phyloP scores from a whole-genome alignment of 2,329 filamentous ascomycete species.

The Clarireedia monteithiana region DNA sequence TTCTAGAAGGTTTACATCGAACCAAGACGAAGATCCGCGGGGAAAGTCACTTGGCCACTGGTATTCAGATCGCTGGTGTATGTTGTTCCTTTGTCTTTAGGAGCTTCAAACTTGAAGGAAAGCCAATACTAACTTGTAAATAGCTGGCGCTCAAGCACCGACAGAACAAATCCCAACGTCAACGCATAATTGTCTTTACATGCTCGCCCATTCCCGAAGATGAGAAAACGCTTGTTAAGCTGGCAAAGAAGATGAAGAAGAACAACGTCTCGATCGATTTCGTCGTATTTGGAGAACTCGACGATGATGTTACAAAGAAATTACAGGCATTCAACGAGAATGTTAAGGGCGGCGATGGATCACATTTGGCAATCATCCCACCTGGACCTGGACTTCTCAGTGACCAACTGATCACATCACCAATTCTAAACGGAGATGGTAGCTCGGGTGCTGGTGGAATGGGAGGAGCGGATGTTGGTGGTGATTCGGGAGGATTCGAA shows the following conservation, averaged over 20 bases:
- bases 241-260: conserved; percentile 99
- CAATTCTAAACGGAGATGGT: conserved; percentile 80
- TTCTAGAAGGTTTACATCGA: conserved; percentile 83
- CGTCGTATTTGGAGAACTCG: conserved; percentile 87
- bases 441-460: conserved; percentile 49
- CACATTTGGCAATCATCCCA: conserved; percentile 81
- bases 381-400: conserved; percentile 88
- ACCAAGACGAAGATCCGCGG: conserved; percentile 89
- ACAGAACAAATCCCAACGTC: conserved; percentile 93
- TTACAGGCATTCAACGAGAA: conserved; percentile 88
- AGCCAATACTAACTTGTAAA: conserved; percentile 16
- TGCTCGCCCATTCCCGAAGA: conserved; percentile 89
- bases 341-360: conserved; percentile 86
- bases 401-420: conserved; percentile 81
- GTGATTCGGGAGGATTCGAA: conserved; percentile 59
- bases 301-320: conserved; percentile 86
- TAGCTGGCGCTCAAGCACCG: conserved; percentile 95
- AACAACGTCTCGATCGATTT: conserved; percentile 90
- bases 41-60: conserved; percentile 79
- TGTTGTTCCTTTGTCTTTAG: conserved; percentile 30
- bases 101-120: not conserved
- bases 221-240: conserved; percentile 77
- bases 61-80: conserved; percentile 92
- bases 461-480: conserved; percentile 42
- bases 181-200: conserved; percentile 94